phyloP scores from a whole-genome alignment of 1,284 basidiomycete species.

The Naganishia sp. region DNA sequence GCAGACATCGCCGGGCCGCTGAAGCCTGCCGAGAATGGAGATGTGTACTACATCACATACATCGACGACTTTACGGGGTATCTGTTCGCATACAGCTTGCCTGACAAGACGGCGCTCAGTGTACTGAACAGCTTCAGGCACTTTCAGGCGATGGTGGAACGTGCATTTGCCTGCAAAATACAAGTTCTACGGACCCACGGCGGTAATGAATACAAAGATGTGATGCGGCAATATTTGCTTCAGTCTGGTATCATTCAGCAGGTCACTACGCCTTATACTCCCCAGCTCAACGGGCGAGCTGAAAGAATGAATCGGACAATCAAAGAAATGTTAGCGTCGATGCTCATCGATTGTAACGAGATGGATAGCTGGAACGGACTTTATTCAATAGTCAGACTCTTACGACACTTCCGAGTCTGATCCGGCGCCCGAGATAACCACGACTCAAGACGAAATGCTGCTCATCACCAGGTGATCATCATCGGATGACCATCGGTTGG shows the following conservation, averaged over 20 bases:
- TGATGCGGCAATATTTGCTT: constrained; percentile 10
- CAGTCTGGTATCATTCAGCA: constrained; percentile 18
- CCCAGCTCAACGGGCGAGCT: constrained; percentile 44
- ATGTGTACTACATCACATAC: constrained; percentile 35
- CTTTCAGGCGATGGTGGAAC: constrained; percentile 31
- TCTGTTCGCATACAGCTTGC: constrained; percentile 22
- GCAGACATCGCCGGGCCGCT: constrained; percentile 32
- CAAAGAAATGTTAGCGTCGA: constrained; percentile 33
- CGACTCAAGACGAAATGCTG: too few species aligned
- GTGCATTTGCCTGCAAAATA: constrained; percentile 25
- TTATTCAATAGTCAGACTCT: too few species aligned
- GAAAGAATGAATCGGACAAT: constrained; percentile 43
- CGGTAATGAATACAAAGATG: constrained; percentile 38
- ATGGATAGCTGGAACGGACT: too few species aligned
- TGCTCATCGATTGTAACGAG: constrained; percentile 28
- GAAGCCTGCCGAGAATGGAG: constrained; percentile 11
- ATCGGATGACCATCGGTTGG: too few species aligned
- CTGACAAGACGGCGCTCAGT: constrained; percentile 25
- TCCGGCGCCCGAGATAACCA: too few species aligned
- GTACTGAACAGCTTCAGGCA: constrained; percentile 26
- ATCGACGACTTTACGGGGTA: constrained; percentile 34
- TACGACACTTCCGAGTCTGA: too few species aligned
- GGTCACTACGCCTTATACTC: constrained; percentile 38
- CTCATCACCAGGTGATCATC: too few species aligned
- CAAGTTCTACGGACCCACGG: constrained; percentile 35